Conservation (phyloP, 2,329 filamentous ascomycete species). For the Drechslerella coelobrocha region DNA sequence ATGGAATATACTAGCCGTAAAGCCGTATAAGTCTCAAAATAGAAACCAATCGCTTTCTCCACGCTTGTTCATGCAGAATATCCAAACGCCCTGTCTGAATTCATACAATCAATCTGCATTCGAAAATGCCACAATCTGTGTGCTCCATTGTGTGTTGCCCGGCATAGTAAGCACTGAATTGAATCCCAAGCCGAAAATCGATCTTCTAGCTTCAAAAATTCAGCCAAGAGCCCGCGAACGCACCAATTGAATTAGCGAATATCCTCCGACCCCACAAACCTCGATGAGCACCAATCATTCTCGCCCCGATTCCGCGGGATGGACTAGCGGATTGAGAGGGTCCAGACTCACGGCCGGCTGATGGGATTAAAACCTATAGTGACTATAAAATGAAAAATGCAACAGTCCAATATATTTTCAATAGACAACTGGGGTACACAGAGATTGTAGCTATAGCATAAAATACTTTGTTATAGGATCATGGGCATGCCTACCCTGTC, state of each 20-base stretch:
- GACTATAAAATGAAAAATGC: background rate
- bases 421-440: too few species aligned
- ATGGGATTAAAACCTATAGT: background rate
- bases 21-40: too few species aligned
- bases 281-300: background rate
- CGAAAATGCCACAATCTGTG: background rate
- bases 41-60: too few species aligned
- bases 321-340: background rate
- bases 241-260: background rate
- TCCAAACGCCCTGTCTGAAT: background rate
- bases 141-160: background rate
- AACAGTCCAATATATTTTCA: background rate
- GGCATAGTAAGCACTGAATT: too few species aligned
- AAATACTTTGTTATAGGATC: background rate
- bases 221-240: too few species aligned
- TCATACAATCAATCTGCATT: background rate
- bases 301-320: constrained; percentile 3
- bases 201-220: too few species aligned
- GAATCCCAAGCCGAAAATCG: too few species aligned
- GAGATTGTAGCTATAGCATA: too few species aligned
- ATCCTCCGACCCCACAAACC: background rate
- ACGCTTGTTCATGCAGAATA: background rate
- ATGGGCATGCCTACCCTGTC: background rate
- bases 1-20: too few species aligned
- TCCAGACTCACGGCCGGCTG: background rate